These are phyloP conservation scores for Diaporthe helianthi DNA, from an alignment of 2,329 filamentous ascomycete species.

Conservation along the genomic window DNA sequence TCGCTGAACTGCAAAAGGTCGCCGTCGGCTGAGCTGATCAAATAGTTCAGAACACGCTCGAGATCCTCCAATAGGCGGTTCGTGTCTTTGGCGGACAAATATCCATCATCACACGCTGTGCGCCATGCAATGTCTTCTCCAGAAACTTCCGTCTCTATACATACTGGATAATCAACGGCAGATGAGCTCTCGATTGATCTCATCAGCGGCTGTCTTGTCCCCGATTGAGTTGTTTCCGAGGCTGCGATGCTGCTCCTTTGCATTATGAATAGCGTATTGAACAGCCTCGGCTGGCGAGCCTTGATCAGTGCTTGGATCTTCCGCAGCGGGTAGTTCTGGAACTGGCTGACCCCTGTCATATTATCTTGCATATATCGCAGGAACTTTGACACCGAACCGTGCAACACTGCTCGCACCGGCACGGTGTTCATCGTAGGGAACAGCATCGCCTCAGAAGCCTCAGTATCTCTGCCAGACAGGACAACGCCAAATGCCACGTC, in stretches of 20 bases:
- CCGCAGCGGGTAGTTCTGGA: conserved; percentile 80
- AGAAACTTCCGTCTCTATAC: conserved; percentile 77
- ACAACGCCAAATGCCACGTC: conserved; percentile 86
- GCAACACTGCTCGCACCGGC: conserved; percentile 73
- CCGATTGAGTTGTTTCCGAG: background rate
- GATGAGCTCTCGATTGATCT: conserved; percentile 69
- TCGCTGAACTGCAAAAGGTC: conserved; percentile 62
- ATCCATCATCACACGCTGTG: conserved; percentile 69
- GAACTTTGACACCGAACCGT: conserved; percentile 70
- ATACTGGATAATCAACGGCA: conserved; percentile 81
- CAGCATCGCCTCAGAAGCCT: conserved; percentile 69
- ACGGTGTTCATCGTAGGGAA: conserved; percentile 96
- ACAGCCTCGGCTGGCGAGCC: conserved; percentile 50
- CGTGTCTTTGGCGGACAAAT: conserved; percentile 55
- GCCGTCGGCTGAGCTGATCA: conserved; percentile 57
- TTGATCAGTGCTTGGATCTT: conserved; percentile 59
- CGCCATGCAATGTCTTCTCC: conserved; percentile 69
- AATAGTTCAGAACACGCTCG: conserved; percentile 62
- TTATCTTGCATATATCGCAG: conserved; percentile 77
- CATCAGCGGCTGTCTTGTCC: conserved; percentile 53
- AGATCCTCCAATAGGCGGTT: conserved; percentile 63
- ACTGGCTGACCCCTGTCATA: conserved; percentile 69
- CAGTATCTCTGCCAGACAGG: conserved; percentile 82
- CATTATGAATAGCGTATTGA: conserved; percentile 64
- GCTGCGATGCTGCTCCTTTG: conserved; percentile 47